phyloP scores from a whole-genome alignment of 345 rosid genomes.

The Ceriops zippeliana region DNA sequence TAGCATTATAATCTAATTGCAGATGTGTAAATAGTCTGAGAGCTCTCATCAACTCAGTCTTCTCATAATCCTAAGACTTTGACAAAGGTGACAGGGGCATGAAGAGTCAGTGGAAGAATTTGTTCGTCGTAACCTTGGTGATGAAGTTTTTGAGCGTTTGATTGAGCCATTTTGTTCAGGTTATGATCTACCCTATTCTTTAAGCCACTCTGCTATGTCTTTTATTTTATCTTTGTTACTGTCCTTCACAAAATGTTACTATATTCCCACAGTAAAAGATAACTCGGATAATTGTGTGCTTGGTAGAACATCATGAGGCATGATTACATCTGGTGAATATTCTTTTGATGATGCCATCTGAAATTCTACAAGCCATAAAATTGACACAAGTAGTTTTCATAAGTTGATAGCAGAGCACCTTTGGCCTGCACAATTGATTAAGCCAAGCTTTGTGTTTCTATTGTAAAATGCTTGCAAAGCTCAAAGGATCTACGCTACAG shows the following conservation, averaged over 20 bases:
- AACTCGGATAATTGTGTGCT: too few relatives aligned
- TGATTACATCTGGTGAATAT: too few relatives aligned
- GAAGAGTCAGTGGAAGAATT: conserved; percentile 97
- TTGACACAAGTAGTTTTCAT: too few relatives aligned
- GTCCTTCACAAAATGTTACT: background rate
- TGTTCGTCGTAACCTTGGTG: conserved; percentile 89
- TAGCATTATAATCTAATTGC: background rate
- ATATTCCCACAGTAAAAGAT: background rate
- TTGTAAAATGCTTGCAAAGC: background rate
- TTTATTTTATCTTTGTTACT: background rate
- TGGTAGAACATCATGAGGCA: too few relatives aligned
- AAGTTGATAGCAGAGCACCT: too few relatives aligned
- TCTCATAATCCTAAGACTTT: conserved; percentile 49
- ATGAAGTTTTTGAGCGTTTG: conserved; percentile 87
- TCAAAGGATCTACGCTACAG: background rate
- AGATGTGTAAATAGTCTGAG: background rate
- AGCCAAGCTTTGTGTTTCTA: background rate
- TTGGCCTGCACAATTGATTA: too few relatives aligned
- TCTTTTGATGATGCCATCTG: too few relatives aligned
- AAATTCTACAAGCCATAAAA: too few relatives aligned
- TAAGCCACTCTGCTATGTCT: background rate
- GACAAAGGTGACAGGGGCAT: conserved; percentile 84
- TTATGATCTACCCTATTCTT: conserved; percentile 9
- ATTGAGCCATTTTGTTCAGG: conserved; percentile 99
- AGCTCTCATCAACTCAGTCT: conserved; percentile 18